phyloP scores from a whole-genome alignment of 208 protist species.

The Trypanosoma vivax region DNA sequence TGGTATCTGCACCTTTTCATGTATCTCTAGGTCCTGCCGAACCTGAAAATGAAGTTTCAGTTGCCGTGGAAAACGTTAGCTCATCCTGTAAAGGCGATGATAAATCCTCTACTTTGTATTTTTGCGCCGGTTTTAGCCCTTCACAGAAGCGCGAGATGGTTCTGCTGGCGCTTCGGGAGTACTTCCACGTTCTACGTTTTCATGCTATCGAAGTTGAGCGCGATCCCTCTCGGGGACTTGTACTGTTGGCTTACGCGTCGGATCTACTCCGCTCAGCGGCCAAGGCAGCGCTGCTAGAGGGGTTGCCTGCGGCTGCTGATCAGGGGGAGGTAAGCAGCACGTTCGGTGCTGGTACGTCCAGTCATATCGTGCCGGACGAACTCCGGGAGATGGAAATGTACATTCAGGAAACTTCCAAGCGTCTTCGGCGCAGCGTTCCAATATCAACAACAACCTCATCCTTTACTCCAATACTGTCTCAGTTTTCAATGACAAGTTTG shows the following conservation, averaged over 20 bases:
- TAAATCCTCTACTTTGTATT: no score
- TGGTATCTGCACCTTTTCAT: no score
- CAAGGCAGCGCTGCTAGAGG: conserved; percentile 1
- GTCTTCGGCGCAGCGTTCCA: conserved; percentile 7
- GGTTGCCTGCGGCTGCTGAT: not conserved
- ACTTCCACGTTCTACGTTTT: conserved; percentile 14
- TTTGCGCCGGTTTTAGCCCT: not conserved
- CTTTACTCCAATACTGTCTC: not conserved
- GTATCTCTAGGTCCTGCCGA: no score
- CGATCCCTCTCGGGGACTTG: conserved; percentile 14
- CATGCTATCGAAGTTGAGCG: conserved; percentile 15
- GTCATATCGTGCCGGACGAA: conserved; percentile 4
- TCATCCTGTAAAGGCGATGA: no score
- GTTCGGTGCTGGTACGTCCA: no score
- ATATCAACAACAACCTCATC: not conserved
- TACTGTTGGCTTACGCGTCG: conserved; percentile 16
- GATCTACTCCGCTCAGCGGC: conserved; percentile 6
- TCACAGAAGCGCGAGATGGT: conserved; percentile 2
- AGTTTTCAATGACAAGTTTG: conserved; percentile 6
- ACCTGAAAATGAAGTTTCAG: no score
- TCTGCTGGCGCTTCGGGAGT: conserved; percentile 14
- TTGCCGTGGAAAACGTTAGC: no score
- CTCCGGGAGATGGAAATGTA: conserved; percentile 12
- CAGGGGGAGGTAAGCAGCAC: not conserved
- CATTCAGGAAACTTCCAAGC: conserved; percentile 14